phyloP scores from a whole-genome alignment of 257 asterid genomes.

The Plectranthus barbatus region DNA sequence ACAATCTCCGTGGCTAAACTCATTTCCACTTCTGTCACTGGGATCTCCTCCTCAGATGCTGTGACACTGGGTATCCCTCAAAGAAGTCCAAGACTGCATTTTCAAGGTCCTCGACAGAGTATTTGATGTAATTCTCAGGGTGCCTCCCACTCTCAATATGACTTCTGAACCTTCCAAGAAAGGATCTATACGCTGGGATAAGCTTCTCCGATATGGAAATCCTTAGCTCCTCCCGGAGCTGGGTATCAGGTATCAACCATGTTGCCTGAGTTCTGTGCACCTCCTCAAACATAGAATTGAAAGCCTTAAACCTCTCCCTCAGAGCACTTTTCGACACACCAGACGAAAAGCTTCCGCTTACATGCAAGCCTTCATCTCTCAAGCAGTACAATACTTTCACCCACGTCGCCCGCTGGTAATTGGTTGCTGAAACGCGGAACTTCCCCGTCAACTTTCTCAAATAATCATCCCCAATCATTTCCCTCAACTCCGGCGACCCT shows the following conservation, averaged over 20 bases:
- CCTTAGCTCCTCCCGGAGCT: slow-evolving; percentile 85
- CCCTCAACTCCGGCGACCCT: slow-evolving; percentile 71
- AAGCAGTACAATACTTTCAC: slow-evolving; percentile 66
- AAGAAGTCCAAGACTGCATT: slow-evolving; percentile 78
- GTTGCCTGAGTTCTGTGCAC: slow-evolving; percentile 82
- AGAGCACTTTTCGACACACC: slow-evolving; percentile 79
- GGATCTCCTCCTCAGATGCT: slow-evolving; percentile 66
- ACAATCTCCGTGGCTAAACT: slow-evolving; percentile 33
- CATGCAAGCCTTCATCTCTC: slow-evolving; percentile 87
- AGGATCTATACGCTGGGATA: slow-evolving; percentile 81
- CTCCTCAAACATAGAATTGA: slow-evolving; percentile 86
- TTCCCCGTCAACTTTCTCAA: slow-evolving; percentile 56
- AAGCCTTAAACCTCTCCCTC: slow-evolving; percentile 78
- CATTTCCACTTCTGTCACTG: slow-evolving; percentile 25
- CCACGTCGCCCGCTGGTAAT: slow-evolving; percentile 73
- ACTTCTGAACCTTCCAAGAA: slow-evolving; percentile 77
- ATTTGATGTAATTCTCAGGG: slow-evolving; percentile 88
- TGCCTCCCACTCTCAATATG: slow-evolving; percentile 90
- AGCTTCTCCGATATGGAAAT: slow-evolving; percentile 68
- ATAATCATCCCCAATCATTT: slow-evolving; percentile 73
- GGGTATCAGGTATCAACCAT: slow-evolving; percentile 75
- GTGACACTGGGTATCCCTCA: slow-evolving; percentile 70
- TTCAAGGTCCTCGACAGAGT: slow-evolving; percentile 88
- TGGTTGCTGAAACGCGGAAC: slow-evolving; percentile 57
- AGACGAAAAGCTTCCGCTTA: slow-evolving; percentile 71